Base-by-base conservation (phyloP, 2,329 filamentous ascomycete genomes). In the Phialophora verrucosa region DNA sequence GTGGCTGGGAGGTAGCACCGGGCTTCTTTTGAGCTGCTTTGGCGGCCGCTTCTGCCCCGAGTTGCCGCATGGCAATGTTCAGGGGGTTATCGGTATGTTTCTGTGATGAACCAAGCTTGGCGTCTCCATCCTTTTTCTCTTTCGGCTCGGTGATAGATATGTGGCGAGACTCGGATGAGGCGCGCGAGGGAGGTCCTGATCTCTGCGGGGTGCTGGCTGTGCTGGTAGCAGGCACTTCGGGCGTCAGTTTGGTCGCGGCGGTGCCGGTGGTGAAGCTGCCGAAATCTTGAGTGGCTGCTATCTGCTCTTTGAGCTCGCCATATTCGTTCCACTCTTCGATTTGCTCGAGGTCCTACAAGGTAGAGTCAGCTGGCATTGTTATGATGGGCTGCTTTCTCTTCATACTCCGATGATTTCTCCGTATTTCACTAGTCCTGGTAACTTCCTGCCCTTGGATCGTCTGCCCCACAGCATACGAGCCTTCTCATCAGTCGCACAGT, bases 281-380 rank as follows among this genome's bases (percentile, higher is more conserved):
- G 75, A 78, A 68, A 62, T 78, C 76, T 74, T 77, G 72, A 55
- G 77, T 74, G 62, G 74, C 79, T 51, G 83, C 83, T 73, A 98
- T 88, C 74, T 94, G 90, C 79, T 94, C 88, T 78, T 93, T 92
- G 68, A 99, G 86, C 80, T 98, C 94, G 79, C 93, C 93, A 79
- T 96, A 97, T 78, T 99, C 95, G 82, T 99, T 99, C 95, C 94
- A 98, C 77, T 99, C 95, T 80, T 99, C 95, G 70, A 98, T 88
- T 79, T 98, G 90, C 70, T 94, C 90, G 58, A 97, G 85, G 77
- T 97, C 95, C 93, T 97, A 71, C 49, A 29, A 27, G 64, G 69
- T 25, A 4, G 20, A 17, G 42, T 71, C 62, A 71, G 66, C 64
- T 23, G 7, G 59, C 12, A 12, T 51, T 38, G 23, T 32, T 25